Percentiles rank a stretch among this genome's conserved stretches.
These are phyloP conservation scores for Malassezia pachydermatis DNA, from an alignment of 1,284 basidiomycete genomes.

Conservation along the genomic window DNA sequence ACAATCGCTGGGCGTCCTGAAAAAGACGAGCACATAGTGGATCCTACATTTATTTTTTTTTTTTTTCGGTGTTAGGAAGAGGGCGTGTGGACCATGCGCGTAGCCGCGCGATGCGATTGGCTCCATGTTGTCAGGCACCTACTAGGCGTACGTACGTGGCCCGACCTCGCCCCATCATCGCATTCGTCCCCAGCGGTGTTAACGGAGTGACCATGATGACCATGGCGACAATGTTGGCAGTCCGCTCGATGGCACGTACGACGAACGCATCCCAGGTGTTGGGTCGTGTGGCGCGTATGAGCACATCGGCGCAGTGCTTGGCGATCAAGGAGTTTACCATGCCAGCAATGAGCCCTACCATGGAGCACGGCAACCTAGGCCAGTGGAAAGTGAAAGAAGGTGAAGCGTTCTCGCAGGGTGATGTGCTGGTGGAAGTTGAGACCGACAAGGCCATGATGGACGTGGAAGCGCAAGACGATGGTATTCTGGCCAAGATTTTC, in stretches of 20 bases:
- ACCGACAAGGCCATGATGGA: constrained; percentile 49
- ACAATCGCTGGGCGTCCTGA: constrained; percentile 16
- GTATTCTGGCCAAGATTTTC: constrained; percentile 49
- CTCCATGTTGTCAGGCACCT: too few species aligned
- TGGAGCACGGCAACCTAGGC: constrained; percentile 43
- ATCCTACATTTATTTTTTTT: too few species aligned
- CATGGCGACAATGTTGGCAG: not conserved
- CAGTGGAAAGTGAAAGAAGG: constrained; percentile 49
- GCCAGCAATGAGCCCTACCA: constrained; percentile 47
- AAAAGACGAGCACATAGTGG: too few species aligned
- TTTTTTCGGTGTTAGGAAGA: too few species aligned
- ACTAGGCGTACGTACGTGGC: too few species aligned
- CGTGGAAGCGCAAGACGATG: constrained; percentile 51
- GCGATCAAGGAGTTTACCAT: constrained; percentile 23
- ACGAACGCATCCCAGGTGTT: not conserved
- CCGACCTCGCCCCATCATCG: not conserved
- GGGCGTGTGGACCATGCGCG: too few species aligned
- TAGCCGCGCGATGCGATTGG: too few species aligned
- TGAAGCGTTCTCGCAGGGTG: constrained; percentile 46
- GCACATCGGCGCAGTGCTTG: not conserved
- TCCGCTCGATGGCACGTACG: not conserved
- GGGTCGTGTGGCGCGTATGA: not conserved
- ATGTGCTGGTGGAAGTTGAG: constrained; percentile 45
- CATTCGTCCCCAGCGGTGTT: not conserved
- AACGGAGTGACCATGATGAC: not conserved